Evolutionary conservation across 2,329 filamentous ascomycete genomes (phyloP).

Genomic region (Hypoxylon sp.): DNA sequence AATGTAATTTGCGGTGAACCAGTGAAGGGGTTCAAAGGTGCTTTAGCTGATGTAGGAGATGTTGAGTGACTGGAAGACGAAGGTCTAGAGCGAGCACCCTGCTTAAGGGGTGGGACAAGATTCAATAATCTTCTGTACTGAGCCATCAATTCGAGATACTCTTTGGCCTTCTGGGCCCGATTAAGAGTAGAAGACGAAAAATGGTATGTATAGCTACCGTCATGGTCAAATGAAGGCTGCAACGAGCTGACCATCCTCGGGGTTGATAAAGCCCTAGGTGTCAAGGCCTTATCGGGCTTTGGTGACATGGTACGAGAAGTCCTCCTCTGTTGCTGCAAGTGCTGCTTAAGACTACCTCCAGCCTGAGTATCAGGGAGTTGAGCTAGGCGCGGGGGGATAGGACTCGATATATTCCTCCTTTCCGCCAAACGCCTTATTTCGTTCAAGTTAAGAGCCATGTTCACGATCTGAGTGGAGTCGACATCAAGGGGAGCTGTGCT

Average conservation of each 20-base stretch:
- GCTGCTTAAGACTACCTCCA: slow-evolving; percentile 74
- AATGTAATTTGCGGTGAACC: slow-evolving; percentile 58
- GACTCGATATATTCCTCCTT: slow-evolving; percentile 69
- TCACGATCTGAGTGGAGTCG: slow-evolving; percentile 91
- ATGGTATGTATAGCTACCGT: slow-evolving; percentile 70
- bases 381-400: slow-evolving; percentile 65
- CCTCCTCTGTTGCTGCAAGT: slow-evolving; percentile 79
- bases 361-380: slow-evolving; percentile 68
- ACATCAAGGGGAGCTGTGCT: slow-evolving; percentile 67
- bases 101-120: slow-evolving; percentile 80
- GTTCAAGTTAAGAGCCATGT: slow-evolving; percentile 90
- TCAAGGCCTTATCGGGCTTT: slow-evolving; percentile 61
- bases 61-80: slow-evolving; percentile 60
- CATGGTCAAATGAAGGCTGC: slow-evolving; percentile 65
- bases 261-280: slow-evolving; percentile 60
- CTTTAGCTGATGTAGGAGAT: slow-evolving; percentile 56
- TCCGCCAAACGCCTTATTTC: slow-evolving; percentile 80
- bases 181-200: slow-evolving; percentile 86
- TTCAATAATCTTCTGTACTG: slow-evolving; percentile 88
- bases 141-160: slow-evolving; percentile 86
- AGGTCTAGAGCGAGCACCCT: slow-evolving; percentile 55
- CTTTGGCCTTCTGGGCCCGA: slow-evolving; percentile 86
- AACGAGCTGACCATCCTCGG: slow-evolving; percentile 62
- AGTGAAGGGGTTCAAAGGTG: slow-evolving; percentile 51
- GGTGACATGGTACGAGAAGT: slow-evolving; percentile 74